Base-by-base conservation (phyloP, 2,329 filamentous ascomycete species). In the Plenodomus biglobosus region DNA sequence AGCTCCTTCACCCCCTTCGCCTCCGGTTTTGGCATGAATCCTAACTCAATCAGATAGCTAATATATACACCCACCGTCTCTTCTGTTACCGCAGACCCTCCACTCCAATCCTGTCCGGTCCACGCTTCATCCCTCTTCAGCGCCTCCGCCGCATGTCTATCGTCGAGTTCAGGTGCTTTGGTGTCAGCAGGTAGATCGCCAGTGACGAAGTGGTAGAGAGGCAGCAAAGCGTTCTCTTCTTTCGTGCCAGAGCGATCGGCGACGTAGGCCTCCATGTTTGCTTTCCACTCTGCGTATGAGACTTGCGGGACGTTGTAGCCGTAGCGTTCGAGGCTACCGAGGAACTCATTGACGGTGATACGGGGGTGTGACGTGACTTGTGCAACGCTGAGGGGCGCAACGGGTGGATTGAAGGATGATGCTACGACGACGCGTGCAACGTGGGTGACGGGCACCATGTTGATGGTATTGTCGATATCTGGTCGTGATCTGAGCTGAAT, bases 391-490 rank as follows among this genome's bases (percentile, higher is more conserved):
- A 84, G 72, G 2, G 76, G 76, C 11, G 65, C 59, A n/a, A 69
- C 58, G 1, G 84, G 78, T 0, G 85, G 85, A 64, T 86, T 80
- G 60, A 95, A 79, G 0, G 84, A 80, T 4, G 86, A 78, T 0
- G 91, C 89, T 16, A 90, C 84, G 20, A 95, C 87, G 7, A 95
- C 82, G n/a, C 83, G 80, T 1, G 86, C 83, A 30, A 96, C 91
- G 58, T 95, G 90, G 53, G 85, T 84, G 20, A 96, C 91, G 0
- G 92, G 92, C 0, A 96, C 88, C 70, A 86, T 84, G 75, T 96
- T 97, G 71, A 96, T 84, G 0, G 90, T 89, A 76, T 96, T 97
- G 68, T 79, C 73, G 59, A 96, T 95, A 58, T 82, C 80, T 1
- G 92, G 92, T 0, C 90, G 80, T 2, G 80, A 78, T 2, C 76